phyloP scores from a whole-genome alignment of 352 stramenopile genomes.

The Phytophthora agathidicida region DNA sequence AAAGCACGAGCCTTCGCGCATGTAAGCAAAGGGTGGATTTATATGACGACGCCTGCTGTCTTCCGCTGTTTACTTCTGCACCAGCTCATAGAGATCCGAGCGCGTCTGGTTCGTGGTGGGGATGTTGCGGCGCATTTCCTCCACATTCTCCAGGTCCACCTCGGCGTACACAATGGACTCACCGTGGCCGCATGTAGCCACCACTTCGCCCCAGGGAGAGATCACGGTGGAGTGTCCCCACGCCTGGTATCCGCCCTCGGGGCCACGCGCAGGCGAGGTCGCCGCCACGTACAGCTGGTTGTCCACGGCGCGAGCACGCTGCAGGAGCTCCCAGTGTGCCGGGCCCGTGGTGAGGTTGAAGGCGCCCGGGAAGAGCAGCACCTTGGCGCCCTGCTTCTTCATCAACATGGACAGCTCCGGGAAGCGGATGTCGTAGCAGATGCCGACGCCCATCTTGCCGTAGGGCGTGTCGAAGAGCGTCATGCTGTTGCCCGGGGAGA shows the following conservation, averaged over 20 bases:
- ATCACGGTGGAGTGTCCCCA: constrained; percentile 99
- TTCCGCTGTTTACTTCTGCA: constrained; percentile 68
- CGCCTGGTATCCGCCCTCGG: constrained; percentile 96
- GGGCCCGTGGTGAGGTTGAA: constrained; percentile 94
- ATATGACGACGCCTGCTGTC: constrained; percentile 1
- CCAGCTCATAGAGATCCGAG: constrained; percentile 95
- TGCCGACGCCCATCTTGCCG: constrained; percentile 97
- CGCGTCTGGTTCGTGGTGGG: constrained; percentile 95
- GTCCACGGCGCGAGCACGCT: constrained; percentile 94
- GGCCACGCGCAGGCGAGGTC: constrained; percentile 95
- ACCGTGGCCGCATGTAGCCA: constrained; percentile 94
- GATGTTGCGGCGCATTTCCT: constrained; percentile 97
- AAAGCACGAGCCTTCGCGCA: not conserved
- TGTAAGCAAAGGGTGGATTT: not conserved
- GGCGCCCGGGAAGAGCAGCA: constrained; percentile 86
- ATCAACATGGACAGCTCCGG: constrained; percentile 98
- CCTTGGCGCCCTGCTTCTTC: constrained; percentile 89
- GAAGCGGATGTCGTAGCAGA: constrained; percentile 99
- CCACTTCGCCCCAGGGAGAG: constrained; percentile 97
- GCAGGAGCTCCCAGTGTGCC: constrained; percentile 99
- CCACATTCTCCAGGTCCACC: constrained; percentile 94
- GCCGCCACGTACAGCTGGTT: constrained; percentile 97
- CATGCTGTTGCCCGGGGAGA: constrained; percentile 92
- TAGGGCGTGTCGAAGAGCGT: constrained; percentile 90
- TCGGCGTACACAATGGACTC: constrained; percentile 96